Base-by-base conservation (phyloP, 106 monocot genomes). In the Dioscorea dumetorum region DNA sequence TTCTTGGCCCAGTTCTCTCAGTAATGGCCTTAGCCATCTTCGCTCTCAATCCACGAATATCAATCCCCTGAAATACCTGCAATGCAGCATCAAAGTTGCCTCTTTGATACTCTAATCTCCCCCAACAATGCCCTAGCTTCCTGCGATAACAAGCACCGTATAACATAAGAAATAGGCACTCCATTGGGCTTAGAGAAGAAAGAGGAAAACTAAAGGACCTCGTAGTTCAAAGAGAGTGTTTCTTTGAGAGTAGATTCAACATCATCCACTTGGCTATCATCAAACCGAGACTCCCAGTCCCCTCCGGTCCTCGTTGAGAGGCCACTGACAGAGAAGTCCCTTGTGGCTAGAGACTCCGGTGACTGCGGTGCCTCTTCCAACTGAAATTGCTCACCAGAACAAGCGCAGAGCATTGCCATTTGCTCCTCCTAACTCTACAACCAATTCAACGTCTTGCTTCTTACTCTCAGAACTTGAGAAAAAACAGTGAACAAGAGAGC, bases 61-160 rank as follows among this genome's bases (percentile, higher is more conserved):
- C 90, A 54, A 94, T 94, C 22, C 90, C 94, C 58, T 90, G 82
- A 75, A 94, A 86, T 34, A 94, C 94, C 64, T 90, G 90, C 66
- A 94, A 60, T 68, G 94, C 87, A 17, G 90, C 94, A 74, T 90
- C 85, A 64, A 87, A 81, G 57, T 94, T 94, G 28, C 94, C 90
- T 58, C 76, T 80, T 64, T 94, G 90, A 74, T 85, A 88, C 70
- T 94, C 94, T 69, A 94, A 67, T 60, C 91, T 73, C 12, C 94
- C 94, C 94, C 33, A 94, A 71, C 73, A 94, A 77, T 58, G 94
- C 94, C 51, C 94, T 60, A 5, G 94, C 94, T 74, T 94, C 94
- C 90, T 89, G 64, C 49, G 19, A 35, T 2, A 22, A 70, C 0
- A 56, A 64, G 58, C 69, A 71, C 17, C 15, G 48, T 13, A 18